Percentiles rank a stretch among this genome's conserved stretches.
phyloP scores from a whole-genome alignment of 1,284 basidiomycete genomes.

The Cystobasidium sp. region DNA sequence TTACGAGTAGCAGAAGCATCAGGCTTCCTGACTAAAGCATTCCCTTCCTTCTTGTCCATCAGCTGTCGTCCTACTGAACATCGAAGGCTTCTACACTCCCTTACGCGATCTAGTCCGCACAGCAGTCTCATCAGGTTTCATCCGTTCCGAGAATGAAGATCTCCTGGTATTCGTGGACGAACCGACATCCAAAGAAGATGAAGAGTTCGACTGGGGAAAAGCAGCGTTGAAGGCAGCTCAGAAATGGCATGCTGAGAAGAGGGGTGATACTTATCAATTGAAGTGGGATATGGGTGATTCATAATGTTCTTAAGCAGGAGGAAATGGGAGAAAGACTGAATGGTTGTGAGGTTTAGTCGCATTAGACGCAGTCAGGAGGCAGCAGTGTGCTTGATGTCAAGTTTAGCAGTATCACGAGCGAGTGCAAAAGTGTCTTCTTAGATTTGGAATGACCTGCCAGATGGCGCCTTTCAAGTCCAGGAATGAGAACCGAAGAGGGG shows the following conservation, averaged over 20 bases:
- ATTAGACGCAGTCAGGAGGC: too few relatives aligned
- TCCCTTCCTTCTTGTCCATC: neutral
- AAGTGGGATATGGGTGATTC: slow-evolving; percentile 30
- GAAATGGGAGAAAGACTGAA: neutral
- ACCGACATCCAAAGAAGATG: slow-evolving; percentile 7
- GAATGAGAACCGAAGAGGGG: too few relatives aligned
- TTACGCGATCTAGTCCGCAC: slow-evolving; percentile 31
- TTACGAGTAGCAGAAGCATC: neutral
- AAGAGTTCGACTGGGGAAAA: slow-evolving; percentile 37
- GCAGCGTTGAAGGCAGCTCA: slow-evolving; percentile 35
- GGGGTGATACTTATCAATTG: slow-evolving; percentile 36
- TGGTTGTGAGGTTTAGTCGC: neutral
- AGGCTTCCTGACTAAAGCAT: neutral
- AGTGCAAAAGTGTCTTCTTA: too few relatives aligned
- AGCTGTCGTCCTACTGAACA: slow-evolving; percentile 43
- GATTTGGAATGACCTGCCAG: too few relatives aligned
- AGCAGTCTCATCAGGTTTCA: slow-evolving; percentile 37
- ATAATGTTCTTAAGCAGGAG: neutral
- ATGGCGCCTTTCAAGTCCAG: too few relatives aligned
- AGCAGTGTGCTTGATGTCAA: neutral
- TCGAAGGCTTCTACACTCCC: slow-evolving; percentile 36
- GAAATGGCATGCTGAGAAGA: slow-evolving; percentile 31
- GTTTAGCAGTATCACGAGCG: too few relatives aligned
- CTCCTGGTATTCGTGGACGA: slow-evolving; percentile 38
- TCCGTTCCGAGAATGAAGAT: slow-evolving; percentile 29